phyloP scores from a whole-genome alignment of 495 filamentous ascomycete species.

The Podospora pseudocomata region DNA sequence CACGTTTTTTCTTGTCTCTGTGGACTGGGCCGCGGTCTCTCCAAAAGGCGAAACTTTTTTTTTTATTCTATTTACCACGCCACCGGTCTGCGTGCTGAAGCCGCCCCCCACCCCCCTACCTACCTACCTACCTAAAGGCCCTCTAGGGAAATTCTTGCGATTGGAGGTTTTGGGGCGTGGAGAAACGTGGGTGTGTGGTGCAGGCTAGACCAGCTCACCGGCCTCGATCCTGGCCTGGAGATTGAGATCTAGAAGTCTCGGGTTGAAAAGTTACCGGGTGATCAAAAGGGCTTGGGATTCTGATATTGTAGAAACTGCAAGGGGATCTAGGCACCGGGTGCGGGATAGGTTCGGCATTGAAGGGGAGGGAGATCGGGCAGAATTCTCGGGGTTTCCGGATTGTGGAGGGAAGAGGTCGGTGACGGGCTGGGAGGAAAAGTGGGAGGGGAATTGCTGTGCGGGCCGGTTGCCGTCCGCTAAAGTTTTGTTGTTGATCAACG shows the following conservation, averaged over 20 bases:
- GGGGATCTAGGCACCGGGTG: background rate
- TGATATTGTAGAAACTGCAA: background rate
- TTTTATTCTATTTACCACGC: background rate
- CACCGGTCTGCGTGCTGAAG: background rate
- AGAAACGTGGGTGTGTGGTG: background rate
- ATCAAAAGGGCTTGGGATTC: background rate
- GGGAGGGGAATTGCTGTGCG: background rate
- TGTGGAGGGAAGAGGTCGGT: background rate
- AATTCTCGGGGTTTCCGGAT: background rate
- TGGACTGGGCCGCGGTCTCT: too few relatives aligned
- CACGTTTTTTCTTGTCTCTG: background rate
- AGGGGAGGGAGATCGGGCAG: background rate
- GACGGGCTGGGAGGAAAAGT: background rate
- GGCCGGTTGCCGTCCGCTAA: background rate
- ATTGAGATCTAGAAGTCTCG: background rate
- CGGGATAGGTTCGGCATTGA: background rate
- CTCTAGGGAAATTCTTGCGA: conserved; percentile 1
- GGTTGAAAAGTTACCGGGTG: background rate
- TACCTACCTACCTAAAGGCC: background rate
- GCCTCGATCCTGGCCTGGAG: background rate
- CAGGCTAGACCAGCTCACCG: background rate
- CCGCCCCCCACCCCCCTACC: background rate
- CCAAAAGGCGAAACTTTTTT: too few relatives aligned
- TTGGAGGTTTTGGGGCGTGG: background rate
- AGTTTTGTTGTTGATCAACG: background rate